Conservation (phyloP, 1,284 basidiomycete species). For the Microbotryum violaceum region DNA sequence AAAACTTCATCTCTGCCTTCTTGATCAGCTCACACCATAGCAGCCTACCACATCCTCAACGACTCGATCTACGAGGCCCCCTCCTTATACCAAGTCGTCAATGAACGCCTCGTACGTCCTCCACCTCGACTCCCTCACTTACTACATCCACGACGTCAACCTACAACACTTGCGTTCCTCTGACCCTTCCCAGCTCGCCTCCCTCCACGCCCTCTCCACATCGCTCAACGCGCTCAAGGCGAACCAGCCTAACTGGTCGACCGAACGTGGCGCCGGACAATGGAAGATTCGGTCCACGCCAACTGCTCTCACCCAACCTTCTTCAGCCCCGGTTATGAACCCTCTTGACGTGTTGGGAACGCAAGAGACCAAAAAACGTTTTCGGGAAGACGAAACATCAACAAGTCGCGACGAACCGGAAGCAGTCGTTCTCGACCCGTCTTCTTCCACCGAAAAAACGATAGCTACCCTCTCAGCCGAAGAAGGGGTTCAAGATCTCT, state of each 20-base stretch:
- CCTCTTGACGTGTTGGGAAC: background rate
- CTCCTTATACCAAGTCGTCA: constrained; percentile 68
- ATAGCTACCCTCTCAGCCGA: background rate
- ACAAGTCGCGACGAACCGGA: background rate
- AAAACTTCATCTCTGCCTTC: constrained; percentile 12
- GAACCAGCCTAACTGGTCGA: constrained; percentile 20
- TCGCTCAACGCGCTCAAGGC: constrained; percentile 13
- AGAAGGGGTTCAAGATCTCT: background rate
- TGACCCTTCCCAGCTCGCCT: background rate
- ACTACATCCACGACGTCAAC: no score
- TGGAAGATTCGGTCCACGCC: constrained; percentile 22
- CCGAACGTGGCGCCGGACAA: constrained; percentile 6
- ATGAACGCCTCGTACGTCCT: constrained; percentile 62
- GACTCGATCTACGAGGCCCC: constrained; percentile 78
- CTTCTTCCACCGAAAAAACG: no score
- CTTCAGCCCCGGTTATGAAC: background rate
- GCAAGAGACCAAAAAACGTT: background rate
- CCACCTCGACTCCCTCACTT: no score
- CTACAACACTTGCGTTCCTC: no score
- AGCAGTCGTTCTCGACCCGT: background rate
- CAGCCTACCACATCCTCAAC: constrained; percentile 74
- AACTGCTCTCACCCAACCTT: background rate
- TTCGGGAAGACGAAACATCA: background rate
- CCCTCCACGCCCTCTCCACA: constrained; percentile 19
- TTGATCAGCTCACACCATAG: constrained; percentile 57